Conservation (phyloP, 306 rosid genomes). For the Inga oerstediana region DNA sequence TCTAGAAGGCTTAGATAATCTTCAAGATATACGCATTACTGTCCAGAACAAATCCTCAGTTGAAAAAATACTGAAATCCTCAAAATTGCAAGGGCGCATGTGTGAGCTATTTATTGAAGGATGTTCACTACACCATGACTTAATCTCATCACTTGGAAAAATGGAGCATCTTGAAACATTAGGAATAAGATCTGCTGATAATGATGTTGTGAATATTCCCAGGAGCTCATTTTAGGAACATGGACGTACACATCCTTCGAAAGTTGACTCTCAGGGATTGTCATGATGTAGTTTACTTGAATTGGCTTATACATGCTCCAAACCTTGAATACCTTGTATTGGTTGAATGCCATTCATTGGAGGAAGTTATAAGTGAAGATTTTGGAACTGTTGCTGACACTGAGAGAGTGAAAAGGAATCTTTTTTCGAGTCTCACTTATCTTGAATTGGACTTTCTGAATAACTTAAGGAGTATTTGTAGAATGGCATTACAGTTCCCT, state of each 20-base stretch:
- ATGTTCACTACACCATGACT: neutral
- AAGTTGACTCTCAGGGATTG: neutral
- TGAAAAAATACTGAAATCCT: neutral
- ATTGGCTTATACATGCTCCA: slow-evolving; percentile 9
- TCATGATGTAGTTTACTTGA: neutral
- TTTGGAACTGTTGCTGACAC: neutral
- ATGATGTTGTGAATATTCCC: neutral
- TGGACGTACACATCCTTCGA: neutral
- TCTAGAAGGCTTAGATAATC: neutral
- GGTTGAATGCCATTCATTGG: neutral
- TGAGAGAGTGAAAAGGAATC: neutral
- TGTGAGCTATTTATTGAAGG: neutral
- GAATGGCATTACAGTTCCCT: neutral
- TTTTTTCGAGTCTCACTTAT: neutral
- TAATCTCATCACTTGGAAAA: neutral
- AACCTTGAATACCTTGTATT: neutral
- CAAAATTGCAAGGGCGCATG: neutral
- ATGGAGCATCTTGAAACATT: neutral
- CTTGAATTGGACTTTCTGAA: neutral
- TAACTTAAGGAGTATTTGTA: neutral
- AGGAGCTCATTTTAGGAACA: neutral
- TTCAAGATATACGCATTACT: neutral
- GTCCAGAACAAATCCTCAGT: neutral
- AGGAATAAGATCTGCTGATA: too few species aligned
- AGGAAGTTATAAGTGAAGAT: neutral